Conservation (phyloP, 805 yeast genomes). For the Saturnispora sanitii region DNA sequence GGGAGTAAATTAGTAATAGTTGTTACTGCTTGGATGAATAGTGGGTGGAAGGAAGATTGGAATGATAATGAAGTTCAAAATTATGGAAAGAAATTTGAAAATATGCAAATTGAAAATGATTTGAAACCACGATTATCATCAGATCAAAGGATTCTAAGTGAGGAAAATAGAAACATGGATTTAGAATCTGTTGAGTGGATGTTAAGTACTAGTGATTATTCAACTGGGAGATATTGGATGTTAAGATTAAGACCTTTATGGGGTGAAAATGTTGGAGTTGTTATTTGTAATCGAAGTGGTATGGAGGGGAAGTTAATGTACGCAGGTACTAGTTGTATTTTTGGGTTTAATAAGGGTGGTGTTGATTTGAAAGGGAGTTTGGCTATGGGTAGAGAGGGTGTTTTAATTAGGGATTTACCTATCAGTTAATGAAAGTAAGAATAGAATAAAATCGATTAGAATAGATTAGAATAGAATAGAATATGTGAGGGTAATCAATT, state of each 20-base stretch:
- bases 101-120: slow-evolving; percentile 14
- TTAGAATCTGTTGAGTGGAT: too few species aligned
- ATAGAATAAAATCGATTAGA: neutral
- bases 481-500: too few species aligned
- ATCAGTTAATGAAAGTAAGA: neutral
- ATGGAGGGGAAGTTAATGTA: slow-evolving; percentile 60
- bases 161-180: too few species aligned
- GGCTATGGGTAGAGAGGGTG: slow-evolving; percentile 58
- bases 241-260: slow-evolving; percentile 37
- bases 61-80: slow-evolving; percentile 13
- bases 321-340: slow-evolving; percentile 60
- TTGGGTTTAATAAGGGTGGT: slow-evolving; percentile 32
- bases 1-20: slow-evolving; percentile 49
- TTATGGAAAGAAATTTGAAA: slow-evolving; percentile 14
- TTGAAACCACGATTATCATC: slow-evolving; percentile 1
- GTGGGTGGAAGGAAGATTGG: slow-evolving; percentile 30
- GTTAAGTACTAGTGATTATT: slow-evolving; percentile 16
- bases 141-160: too few species aligned
- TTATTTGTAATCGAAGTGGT: slow-evolving; percentile 67
- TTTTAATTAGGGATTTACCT: slow-evolving; percentile 45
- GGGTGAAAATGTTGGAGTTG: slow-evolving; percentile 27
- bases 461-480: too few species aligned
- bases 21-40: slow-evolving; percentile 81
- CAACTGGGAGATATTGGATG: slow-evolving; percentile 52
- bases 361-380: slow-evolving; percentile 46